These are phyloP conservation scores for Pyricularia grisea DNA, from an alignment of 2,329 filamentous ascomycete species.

Conservation along the genomic window DNA sequence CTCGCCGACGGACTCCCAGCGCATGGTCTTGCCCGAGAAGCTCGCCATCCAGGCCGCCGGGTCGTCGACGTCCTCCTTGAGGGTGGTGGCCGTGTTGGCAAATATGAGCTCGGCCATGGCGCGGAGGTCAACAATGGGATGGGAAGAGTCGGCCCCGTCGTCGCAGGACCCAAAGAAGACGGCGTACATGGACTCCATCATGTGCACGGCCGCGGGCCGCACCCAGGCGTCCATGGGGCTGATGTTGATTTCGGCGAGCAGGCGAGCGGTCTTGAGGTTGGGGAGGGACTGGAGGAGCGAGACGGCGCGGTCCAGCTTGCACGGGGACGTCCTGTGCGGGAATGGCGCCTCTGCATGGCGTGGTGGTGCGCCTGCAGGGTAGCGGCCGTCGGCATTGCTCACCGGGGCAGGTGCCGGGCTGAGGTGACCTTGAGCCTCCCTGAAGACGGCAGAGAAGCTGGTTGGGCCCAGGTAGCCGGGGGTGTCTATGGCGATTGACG, in stretches of 20 bases:
- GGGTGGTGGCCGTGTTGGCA: not conserved
- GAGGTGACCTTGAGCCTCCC: not conserved
- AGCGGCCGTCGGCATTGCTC: not conserved
- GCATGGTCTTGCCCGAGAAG: slow-evolving; percentile 3
- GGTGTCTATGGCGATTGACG: not conserved
- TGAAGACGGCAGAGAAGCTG: slow-evolving; percentile 7
- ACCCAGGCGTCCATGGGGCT: slow-evolving; percentile 5
- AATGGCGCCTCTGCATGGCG: not conserved
- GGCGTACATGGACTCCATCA: slow-evolving; percentile 2
- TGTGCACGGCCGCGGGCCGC: not conserved
- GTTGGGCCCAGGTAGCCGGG: slow-evolving; percentile 6
- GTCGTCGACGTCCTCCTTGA: slow-evolving; percentile 3
- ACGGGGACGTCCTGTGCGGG: not conserved
- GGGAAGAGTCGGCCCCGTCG: not conserved
- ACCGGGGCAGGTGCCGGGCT: not conserved
- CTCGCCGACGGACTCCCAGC: slow-evolving; percentile 4
- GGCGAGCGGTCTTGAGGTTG: not conserved
- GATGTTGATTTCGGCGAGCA: not conserved
- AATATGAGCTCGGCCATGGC: slow-evolving; percentile 3
- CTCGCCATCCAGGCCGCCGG: slow-evolving; percentile 1
- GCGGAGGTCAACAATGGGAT: not conserved
- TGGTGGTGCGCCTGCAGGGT: not conserved
- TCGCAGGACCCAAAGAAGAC: not conserved
- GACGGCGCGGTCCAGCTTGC: not conserved
- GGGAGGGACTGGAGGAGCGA: slow-evolving; percentile 1